Evolutionary conservation across 257 asterid genomes (phyloP), one percentile per base, ranked within the genome.

Genomic region (Dorcoceras hygrometricum): DNA sequence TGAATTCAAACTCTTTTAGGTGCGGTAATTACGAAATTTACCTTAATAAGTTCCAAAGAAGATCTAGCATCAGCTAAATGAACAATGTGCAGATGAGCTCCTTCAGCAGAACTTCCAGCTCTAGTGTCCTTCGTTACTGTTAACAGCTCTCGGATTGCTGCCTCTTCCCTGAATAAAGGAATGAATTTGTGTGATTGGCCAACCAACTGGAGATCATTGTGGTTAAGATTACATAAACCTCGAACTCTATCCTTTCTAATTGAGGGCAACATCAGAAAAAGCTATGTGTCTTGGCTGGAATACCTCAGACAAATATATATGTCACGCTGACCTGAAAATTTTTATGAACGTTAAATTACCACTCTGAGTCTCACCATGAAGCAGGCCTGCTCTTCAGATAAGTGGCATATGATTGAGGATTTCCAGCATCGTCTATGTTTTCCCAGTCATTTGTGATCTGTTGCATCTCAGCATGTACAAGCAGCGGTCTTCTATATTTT

Each of bases 31-130:
- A 50, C 36, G 32, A 28, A 36, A 5, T 23, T n/a, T 63, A 88
- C 99, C 96, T 83, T 93, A 29, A 93, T 81, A 68, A 93, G 95
- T 70, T 85, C 71, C 39, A 93, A 77, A 46, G 99, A 93, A 68
- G 91, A 70, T 71, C 87, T 76, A 60, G 99, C 84, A 85, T 93
- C 99, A 12, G 96, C 79, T 60, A 93, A 78, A 79, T 93, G 99
- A 74, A 93, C 99, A 63, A 93, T 78, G 78, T 93, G 97, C 63
- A 93, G 95, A 76, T 93, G 96, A 72, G 95, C 97, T 58, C 99
- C 97, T 79, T 93, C 99, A 25, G 92, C 82, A 61, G 89, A 60
- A 51, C 95, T 96, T 62, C 97, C 99, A 2, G 71, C 61, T 74
- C 83, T 71, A 4, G 97, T 88, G 74, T 86, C 84, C 70, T 77